Percentiles rank a stretch among this genome's conserved stretches.
Evolutionary conservation across 2,329 filamentous ascomycete genomes (phyloP).

Genomic region (Colletotrichum horii): DNA sequence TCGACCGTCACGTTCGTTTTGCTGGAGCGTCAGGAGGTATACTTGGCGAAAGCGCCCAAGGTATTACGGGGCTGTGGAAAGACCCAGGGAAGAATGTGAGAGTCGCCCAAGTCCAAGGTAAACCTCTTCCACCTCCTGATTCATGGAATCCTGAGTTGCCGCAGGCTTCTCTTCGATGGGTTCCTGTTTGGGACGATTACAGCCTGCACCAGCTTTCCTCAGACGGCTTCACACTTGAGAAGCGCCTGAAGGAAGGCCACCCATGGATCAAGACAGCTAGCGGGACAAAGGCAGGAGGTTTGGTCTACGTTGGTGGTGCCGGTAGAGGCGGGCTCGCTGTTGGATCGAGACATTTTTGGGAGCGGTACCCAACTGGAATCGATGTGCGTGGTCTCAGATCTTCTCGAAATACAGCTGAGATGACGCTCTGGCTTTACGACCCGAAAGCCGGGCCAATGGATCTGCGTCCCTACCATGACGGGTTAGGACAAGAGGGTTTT

Average conservation of each 20-base stretch:
- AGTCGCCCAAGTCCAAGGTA: constrained; percentile 54
- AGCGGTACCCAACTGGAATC: constrained; percentile 63
- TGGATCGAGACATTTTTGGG: constrained; percentile 67
- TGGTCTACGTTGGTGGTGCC: constrained; percentile 64
- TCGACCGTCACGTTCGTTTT: constrained; percentile 64
- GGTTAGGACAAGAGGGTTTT: constrained; percentile 60
- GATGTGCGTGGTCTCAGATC: constrained; percentile 57
- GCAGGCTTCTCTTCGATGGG: constrained; percentile 53
- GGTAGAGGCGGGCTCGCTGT: constrained; percentile 61
- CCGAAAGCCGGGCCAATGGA: constrained; percentile 61
- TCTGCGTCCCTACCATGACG: constrained; percentile 62
- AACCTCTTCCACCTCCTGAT: constrained; percentile 43
- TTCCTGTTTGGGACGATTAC: constrained; percentile 65
- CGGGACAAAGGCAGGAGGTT: constrained; percentile 58
- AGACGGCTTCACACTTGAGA: constrained; percentile 66
- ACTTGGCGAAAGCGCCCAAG: constrained; percentile 62
- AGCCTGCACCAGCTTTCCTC: constrained; percentile 61
- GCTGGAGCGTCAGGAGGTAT: constrained; percentile 60
- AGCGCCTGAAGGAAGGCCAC: constrained; percentile 61
- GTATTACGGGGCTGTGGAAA: constrained; percentile 62
- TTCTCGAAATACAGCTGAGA: constrained; percentile 47
- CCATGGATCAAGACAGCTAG: constrained; percentile 64
- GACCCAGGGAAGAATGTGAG: constrained; percentile 57
- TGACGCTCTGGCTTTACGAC: constrained; percentile 67
- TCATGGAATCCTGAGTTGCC: constrained; percentile 54